Evolutionary conservation across 352 stramenopile genomes (phyloP), one percentile per base, ranked within the genome.

Genomic region (Halophytophthora batemanensis): DNA sequence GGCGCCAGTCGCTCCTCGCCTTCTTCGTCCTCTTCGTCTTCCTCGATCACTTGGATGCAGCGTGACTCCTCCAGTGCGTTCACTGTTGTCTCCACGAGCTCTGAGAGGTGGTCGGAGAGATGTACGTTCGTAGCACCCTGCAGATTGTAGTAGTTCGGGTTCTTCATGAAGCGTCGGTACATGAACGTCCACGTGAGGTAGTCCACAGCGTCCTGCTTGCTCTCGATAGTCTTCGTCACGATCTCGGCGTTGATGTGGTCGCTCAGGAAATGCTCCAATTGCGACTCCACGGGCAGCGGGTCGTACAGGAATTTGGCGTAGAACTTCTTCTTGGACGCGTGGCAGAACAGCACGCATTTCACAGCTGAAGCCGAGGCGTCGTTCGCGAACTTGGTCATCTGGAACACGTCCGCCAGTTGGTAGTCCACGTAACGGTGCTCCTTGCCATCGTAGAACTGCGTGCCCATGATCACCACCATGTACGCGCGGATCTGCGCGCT

Each of bases 101-200:
- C 97, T 38, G 96, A 99, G 44, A 99, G 74, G 59, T 99, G 96
- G 64, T 99, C 96, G 41, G 93, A 99, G 21, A 99, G 62, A 57
- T 99, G 84, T 1, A 87, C 76, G 12, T 88, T 90, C 6, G 82
- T 92, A 12, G 77, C 93, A 15, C 96, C 97, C 46, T 96, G 82
- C 40, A 99, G 71, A 54, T 98, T 97, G 84, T 99, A 99, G 71
- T 99, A 99, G 52, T 99, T 99, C 2, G 98, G 98, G 74, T 99
- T 99, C 71, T 99, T 98, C 46, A 96, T 87, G 28, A 99, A 70
- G 8, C 98, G 91, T 5, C 97, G 89, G 70, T 99, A 99, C 76
- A 99, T 94, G 47, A 99, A 98, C 2, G 97, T 99, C 97, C 97
- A 99, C 35, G 97, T 99, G 21, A 99, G 76, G 67, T 99, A 99